Evolutionary conservation across 2,329 filamentous ascomycete species (phyloP).

Genomic region (Cladorrhinum sp.): DNA sequence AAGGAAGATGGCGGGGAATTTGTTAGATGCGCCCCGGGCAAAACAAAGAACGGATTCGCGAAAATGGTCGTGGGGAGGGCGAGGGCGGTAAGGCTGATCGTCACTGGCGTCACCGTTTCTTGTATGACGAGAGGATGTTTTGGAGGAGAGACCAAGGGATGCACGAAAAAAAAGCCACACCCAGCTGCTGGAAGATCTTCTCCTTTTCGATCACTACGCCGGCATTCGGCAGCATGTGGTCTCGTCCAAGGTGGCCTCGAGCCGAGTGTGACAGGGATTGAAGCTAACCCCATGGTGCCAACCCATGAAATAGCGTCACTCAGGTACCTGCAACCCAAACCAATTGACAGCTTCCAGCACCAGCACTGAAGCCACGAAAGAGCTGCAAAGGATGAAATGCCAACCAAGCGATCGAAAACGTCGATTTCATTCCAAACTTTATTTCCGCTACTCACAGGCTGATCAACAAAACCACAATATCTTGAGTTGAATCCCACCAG

Average conservation of each 20-base stretch:
- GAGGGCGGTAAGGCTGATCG: background rate
- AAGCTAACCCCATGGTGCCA: slow-evolving; percentile 13
- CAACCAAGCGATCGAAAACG: background rate
- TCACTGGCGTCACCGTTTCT: slow-evolving; percentile 3
- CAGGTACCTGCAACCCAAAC: background rate
- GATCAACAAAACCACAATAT: background rate
- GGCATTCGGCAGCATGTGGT: slow-evolving; percentile 29
- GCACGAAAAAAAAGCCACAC: slow-evolving; percentile 7
- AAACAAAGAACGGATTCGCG: slow-evolving; percentile 7
- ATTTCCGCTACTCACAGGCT: background rate
- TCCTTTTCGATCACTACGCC: slow-evolving; percentile 26
- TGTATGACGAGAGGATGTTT: background rate
- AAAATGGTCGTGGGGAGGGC: slow-evolving; percentile 1
- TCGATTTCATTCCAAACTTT: background rate
- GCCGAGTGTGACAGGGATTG: slow-evolving; percentile 26
- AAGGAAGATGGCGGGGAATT: slow-evolving; percentile 1
- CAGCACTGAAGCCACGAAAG: background rate
- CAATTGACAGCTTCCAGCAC: background rate
- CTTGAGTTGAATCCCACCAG: background rate
- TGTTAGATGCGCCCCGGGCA: background rate
- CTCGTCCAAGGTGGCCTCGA: slow-evolving; percentile 12
- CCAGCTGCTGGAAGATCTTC: slow-evolving; percentile 9
- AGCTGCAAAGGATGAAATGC: background rate
- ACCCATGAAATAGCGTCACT: background rate
- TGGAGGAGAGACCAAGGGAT: slow-evolving; percentile 7